Evolutionary conservation across 192 early-diverging fungal species (phyloP).

Genomic region (Haplosporangium gracile): DNA sequence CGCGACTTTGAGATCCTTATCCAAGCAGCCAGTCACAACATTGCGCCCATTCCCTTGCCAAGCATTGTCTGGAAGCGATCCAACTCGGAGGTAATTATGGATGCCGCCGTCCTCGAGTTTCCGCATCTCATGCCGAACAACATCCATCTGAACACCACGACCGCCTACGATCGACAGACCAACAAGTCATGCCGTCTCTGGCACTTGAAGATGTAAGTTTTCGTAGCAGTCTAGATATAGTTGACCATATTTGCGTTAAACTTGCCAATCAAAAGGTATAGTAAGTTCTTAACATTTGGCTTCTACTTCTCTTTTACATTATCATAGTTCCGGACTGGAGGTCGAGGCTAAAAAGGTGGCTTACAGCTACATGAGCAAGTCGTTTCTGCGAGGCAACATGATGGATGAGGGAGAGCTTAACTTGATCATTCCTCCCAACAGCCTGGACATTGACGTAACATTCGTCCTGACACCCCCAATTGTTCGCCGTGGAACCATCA

Average conservation of each 20-base stretch:
- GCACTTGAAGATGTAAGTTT: constrained; percentile 32
- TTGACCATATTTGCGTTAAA: background rate
- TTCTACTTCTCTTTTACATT: background rate
- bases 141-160: constrained; percentile 25
- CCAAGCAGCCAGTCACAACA: background rate
- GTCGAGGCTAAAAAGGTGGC: constrained; percentile 13
- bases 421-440: constrained; percentile 24
- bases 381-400: background rate
- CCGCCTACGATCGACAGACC: constrained; percentile 14
- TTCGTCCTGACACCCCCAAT: constrained; percentile 5
- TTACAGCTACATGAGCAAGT: constrained; percentile 11
- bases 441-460: constrained; percentile 31
- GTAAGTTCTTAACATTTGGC: background rate
- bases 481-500: background rate
- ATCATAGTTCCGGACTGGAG: constrained; percentile 17
- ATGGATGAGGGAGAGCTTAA: constrained; percentile 30
- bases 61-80: constrained; percentile 25
- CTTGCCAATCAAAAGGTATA: background rate
- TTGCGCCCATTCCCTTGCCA: constrained; percentile 28
- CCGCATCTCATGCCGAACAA: constrained; percentile 28
- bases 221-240: background rate
- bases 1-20: constrained; percentile 28
- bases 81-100: constrained; percentile 21
- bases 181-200: constrained; percentile 19
- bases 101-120: constrained; percentile 23